Evolutionary conservation across 2,329 filamentous ascomycete genomes (phyloP), one percentile per base, ranked within the genome.

Genomic region (Fusarium austroafricanum): DNA sequence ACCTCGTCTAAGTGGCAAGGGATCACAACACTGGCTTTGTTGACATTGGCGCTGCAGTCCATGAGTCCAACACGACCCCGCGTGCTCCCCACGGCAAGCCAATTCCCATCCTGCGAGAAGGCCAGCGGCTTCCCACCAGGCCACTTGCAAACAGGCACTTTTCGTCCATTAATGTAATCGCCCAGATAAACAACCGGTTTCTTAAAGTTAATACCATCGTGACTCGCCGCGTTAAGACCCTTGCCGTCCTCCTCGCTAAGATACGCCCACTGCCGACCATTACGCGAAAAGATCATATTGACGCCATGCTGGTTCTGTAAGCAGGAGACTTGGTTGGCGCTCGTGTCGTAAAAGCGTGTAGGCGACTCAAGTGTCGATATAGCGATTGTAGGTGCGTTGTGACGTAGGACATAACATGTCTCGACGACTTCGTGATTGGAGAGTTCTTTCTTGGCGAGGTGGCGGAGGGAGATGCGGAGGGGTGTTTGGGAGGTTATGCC

Each of bases 401-500:
- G 65, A 37, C 71, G 72, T 6, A 26, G n/a, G 47, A 74, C 60
- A 10, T 70, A 73, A 6, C 62, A 53, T 17, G 70, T 55, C 12
- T 75, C 59, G 33, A 73, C 39, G 10, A 75, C 62, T 28, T 75
- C 73, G 6, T 73, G 59, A 55, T 69, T 69, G 45, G 64, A 65
- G 28, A 75, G 66, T 35, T 73, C 72, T 18, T 71, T 72, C 50
- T 75, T 75, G 43, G 65, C 62, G 12, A 75, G 18, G 52, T 75
- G 74, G 21, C 65, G 64, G 29, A 75, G 67, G 42, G 53, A 66
- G 43, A 75, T 73, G 44, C 59, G 50, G 1, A 73, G 52, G 8
- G 74, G 74, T 2, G 71, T 67, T 35, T 67, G 72, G 51, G 71
- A 67, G 45, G 70, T 67, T 59, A 74, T 69, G 37, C 67, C 68